Evolutionary conservation across 805 yeast species (phyloP), one percentile per base, ranked within the genome.

Genomic region (Zygosaccharomyces rouxii): DNA sequence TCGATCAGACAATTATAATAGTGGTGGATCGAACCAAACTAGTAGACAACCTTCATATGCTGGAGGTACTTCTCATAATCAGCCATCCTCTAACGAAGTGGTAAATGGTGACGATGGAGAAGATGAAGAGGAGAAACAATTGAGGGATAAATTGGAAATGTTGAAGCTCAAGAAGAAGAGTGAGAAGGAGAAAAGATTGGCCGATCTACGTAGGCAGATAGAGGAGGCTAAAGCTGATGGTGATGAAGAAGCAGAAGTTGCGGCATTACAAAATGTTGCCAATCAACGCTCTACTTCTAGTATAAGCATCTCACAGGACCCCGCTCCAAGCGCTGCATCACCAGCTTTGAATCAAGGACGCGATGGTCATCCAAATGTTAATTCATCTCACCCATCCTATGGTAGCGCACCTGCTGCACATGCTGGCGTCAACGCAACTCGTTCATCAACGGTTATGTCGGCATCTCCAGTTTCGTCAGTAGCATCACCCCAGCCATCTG

Each of bases 121-220:
- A 31, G 74, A 77, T 54, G 72, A 72, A 23, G 78, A 72, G 5
- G 72, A 77, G 48, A 64, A 71, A 57, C 70, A 71, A 54, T 71
- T 72, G 37, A 68, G 69, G 52, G 67, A 53, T 4, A 60, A 61
- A 44, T 47, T 68, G 60, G 62, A 63, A 39, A 73, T 71, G 41
- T 62, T 77, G 37, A 74, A 74, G 50, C 60, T 67, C 49, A 78
- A 74, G 63, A 80, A 74, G 62, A 75, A 77, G 53, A 73, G 73
- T 31, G 82, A 78, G 7, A 81, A 78, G 57, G 85, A 80, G 50
- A 84, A 77, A 11, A 70, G 81, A 49, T 57, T 80, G 49, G 84
- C 82, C 1, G 73, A 75, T 53, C 64, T 83, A 46, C 79, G 74
- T 57, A 75, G 72, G 50, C 84, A 83, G 57, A 78, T 82, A 77